Evolutionary conservation across 1,139 yeast species (phyloP).

Genomic region (Geotrichum australiense): DNA sequence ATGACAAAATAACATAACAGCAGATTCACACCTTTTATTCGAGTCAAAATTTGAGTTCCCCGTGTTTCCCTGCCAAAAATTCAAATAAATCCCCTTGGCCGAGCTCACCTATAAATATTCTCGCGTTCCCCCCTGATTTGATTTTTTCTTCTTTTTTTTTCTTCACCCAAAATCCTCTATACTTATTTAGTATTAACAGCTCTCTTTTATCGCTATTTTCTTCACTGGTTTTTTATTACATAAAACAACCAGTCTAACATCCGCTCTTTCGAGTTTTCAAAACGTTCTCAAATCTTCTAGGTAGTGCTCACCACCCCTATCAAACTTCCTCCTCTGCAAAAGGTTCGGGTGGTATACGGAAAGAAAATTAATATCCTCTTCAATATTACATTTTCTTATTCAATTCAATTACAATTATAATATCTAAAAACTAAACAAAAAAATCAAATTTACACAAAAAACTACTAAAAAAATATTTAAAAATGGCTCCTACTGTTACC

Average conservation of each 20-base stretch:
- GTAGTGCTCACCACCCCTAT: slow-evolving; percentile 34
- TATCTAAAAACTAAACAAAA: slow-evolving; percentile 10
- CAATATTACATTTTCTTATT: slow-evolving; percentile 13
- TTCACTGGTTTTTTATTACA: background rate
- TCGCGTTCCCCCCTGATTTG: background rate
- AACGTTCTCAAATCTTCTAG: slow-evolving; percentile 32
- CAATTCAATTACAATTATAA: slow-evolving; percentile 9
- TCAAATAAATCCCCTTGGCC: background rate
- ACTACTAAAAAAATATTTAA: slow-evolving; percentile 10
- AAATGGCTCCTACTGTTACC: slow-evolving; percentile 35
- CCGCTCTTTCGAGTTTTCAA: slow-evolving; percentile 19
- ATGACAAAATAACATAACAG: too few relatives aligned
- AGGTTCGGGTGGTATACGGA: slow-evolving; percentile 33
- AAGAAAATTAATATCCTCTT: slow-evolving; percentile 8
- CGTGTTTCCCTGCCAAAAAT: background rate
- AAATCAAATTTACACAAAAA: slow-evolving; percentile 4
- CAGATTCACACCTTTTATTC: too few relatives aligned
- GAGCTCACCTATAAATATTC: slow-evolving; percentile 9
- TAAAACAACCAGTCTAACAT: background rate
- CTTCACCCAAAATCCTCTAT: background rate
- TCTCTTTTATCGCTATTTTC: slow-evolving; percentile 1
- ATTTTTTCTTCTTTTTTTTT: slow-evolving; percentile 1
- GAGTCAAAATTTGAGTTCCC: too few relatives aligned
- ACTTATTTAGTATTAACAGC: background rate
- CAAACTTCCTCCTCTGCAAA: slow-evolving; percentile 32